These are phyloP conservation scores for Colletotrichum lupini DNA, from an alignment of 2,329 filamentous ascomycete genomes.

Conservation along the genomic window DNA sequence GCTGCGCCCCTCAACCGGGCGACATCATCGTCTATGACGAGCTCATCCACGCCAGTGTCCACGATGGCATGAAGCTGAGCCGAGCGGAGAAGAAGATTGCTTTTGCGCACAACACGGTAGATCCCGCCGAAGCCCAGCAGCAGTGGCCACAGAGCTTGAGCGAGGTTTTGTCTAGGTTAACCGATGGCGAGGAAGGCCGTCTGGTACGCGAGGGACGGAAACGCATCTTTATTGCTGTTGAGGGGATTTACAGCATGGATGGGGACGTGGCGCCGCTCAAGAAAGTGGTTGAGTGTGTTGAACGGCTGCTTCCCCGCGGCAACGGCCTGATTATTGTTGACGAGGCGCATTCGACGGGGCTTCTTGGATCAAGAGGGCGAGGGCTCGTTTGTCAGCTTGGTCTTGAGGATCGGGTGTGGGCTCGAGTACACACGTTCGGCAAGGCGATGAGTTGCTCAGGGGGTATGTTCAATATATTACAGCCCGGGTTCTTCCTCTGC, in stretches of 20 bases:
- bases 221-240: slow-evolving; percentile 76
- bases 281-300: slow-evolving; percentile 68
- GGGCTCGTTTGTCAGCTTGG: slow-evolving; percentile 69
- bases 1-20: slow-evolving; percentile 67
- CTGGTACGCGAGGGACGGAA: slow-evolving; percentile 48
- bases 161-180: slow-evolving; percentile 43
- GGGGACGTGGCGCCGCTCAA: slow-evolving; percentile 76
- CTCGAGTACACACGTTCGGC: slow-evolving; percentile 73
- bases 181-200: slow-evolving; percentile 45
- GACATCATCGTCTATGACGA: slow-evolving; percentile 79
- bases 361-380: slow-evolving; percentile 65
- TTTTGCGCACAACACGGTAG: slow-evolving; percentile 69
- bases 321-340: slow-evolving; percentile 75
- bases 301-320: slow-evolving; percentile 62
- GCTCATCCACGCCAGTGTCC: slow-evolving; percentile 80
- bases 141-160: slow-evolving; percentile 40
- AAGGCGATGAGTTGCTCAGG: slow-evolving; percentile 77
- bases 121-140: neutral
- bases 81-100: slow-evolving; percentile 59
- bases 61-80: slow-evolving; percentile 79
- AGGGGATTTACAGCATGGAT: slow-evolving; percentile 86
- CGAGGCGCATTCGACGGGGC: slow-evolving; percentile 74
- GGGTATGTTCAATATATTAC: slow-evolving; percentile 58
- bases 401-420: slow-evolving; percentile 66
- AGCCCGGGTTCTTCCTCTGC: neutral